Conservation (phyloP, 2,329 filamentous ascomycete genomes). For the Fusarium marasasianum region DNA sequence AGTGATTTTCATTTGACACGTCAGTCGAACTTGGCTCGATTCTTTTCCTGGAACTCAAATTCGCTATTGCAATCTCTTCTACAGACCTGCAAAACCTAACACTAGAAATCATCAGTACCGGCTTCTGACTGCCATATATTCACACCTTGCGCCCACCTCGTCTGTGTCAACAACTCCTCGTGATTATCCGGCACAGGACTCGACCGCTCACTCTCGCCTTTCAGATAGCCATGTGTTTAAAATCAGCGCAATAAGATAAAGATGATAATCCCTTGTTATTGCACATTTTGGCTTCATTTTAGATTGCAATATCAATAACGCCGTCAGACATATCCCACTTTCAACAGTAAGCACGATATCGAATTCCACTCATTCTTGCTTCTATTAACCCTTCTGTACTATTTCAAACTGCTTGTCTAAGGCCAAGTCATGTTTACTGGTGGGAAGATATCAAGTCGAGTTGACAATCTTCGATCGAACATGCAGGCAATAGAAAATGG, state of each 20-base stretch:
- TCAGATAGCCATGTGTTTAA: rapidly evolving
- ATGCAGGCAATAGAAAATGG: not conserved
- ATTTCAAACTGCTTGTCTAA: too few relatives aligned
- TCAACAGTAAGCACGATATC: too few relatives aligned
- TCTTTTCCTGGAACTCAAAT: not conserved
- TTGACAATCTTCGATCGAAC: not conserved
- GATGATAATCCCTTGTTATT: not conserved
- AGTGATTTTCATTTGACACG: rapidly evolving
- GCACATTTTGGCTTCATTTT: not conserved
- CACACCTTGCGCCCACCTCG: not conserved
- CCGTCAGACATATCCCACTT: too few relatives aligned
- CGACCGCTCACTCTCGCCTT: not conserved
- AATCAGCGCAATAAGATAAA: not conserved
- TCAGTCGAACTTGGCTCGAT: not conserved
- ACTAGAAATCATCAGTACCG: not conserved
- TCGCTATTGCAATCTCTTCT: rapidly evolving
- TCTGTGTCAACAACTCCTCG: rapidly evolving
- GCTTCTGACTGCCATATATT: not conserved
- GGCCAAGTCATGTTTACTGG: too few relatives aligned
- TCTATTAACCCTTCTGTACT: too few relatives aligned
- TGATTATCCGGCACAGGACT: too few relatives aligned
- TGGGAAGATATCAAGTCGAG: not conserved
- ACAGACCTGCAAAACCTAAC: rapidly evolving
- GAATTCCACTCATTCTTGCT: too few relatives aligned
- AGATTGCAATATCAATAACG: too few relatives aligned